These are phyloP conservation scores for Botrytis tulipae DNA, from an alignment of 2,329 filamentous ascomycete genomes.

Conservation along the genomic window DNA sequence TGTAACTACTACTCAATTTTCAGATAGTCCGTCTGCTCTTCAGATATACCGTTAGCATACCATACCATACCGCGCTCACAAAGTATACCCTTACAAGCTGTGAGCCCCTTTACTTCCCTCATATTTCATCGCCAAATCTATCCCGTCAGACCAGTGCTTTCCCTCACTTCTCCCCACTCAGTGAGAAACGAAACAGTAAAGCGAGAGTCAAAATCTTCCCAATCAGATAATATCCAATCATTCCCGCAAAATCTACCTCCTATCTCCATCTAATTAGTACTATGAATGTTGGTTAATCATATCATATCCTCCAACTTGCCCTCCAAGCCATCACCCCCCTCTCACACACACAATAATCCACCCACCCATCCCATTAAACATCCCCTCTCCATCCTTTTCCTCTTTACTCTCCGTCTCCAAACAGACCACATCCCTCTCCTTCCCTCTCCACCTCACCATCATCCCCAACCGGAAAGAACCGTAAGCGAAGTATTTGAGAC, in stretches of 20 bases:
- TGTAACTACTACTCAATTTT: neutral
- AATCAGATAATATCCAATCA: neutral
- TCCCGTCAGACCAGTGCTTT: neutral
- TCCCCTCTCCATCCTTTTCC: neutral
- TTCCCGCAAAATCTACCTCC: neutral
- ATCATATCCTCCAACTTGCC: neutral
- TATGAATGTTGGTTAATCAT: neutral
- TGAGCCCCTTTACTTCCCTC: neutral
- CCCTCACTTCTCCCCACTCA: neutral
- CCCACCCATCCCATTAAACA: neutral
- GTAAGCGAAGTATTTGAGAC: neutral
- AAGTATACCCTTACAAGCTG: neutral
- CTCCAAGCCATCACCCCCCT: neutral
- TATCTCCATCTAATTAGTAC: neutral
- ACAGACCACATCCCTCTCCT: neutral
- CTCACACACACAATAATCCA: neutral
- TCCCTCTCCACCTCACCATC: too few relatives aligned
- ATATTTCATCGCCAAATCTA: neutral
- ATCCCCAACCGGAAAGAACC: neutral
- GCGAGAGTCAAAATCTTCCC: fast-evolving
- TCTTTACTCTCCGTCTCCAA: neutral
- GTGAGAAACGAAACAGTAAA: neutral
- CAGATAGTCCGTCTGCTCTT: neutral
- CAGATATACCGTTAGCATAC: neutral
- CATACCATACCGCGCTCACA: neutral